Conservation (phyloP, 2,329 filamentous ascomycete genomes). For the Myriosclerotinia curreyana region DNA sequence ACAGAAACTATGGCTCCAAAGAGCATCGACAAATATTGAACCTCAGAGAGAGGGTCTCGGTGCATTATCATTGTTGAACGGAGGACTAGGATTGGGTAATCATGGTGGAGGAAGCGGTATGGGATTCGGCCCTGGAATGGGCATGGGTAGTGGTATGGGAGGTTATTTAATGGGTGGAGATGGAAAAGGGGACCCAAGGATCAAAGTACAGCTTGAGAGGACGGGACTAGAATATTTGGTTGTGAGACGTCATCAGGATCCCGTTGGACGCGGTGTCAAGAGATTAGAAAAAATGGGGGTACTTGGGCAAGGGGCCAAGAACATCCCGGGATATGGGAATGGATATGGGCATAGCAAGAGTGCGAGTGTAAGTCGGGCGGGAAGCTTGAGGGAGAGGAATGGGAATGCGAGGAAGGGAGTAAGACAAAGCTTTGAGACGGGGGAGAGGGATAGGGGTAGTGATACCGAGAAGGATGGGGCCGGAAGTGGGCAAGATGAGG, state of each 20-base stretch:
- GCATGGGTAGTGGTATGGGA: constrained; percentile 28
- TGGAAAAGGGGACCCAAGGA: constrained; percentile 56
- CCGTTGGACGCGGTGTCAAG: constrained; percentile 60
- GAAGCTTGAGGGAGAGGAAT: constrained; percentile 17
- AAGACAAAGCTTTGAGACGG: constrained; percentile 44
- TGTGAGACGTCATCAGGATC: constrained; percentile 68
- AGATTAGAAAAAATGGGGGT: constrained; percentile 51
- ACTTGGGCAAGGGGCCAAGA: constrained; percentile 49
- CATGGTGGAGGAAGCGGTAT: constrained; percentile 23
- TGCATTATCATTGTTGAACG: constrained; percentile 37
- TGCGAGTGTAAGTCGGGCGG: constrained; percentile 30
- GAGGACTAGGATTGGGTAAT: constrained; percentile 30
- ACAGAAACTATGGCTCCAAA: constrained; percentile 72
- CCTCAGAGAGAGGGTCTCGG: constrained; percentile 43
- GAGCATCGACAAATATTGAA: constrained; percentile 69
- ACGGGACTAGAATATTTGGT: constrained; percentile 73
- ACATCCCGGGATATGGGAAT: constrained; percentile 46
- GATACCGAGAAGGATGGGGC: constrained; percentile 16
- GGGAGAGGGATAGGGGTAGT: constrained; percentile 31
- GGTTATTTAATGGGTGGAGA: constrained; percentile 40
- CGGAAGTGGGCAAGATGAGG: constrained; percentile 36
- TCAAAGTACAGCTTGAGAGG: constrained; percentile 63
- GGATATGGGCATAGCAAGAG: constrained; percentile 1
- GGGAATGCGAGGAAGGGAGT: constrained; percentile 35
- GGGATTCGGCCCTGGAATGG: constrained; percentile 9